Evolutionary conservation across 352 stramenopile genomes (phyloP).

Genomic region (Globisporangium megalacanthum): DNA sequence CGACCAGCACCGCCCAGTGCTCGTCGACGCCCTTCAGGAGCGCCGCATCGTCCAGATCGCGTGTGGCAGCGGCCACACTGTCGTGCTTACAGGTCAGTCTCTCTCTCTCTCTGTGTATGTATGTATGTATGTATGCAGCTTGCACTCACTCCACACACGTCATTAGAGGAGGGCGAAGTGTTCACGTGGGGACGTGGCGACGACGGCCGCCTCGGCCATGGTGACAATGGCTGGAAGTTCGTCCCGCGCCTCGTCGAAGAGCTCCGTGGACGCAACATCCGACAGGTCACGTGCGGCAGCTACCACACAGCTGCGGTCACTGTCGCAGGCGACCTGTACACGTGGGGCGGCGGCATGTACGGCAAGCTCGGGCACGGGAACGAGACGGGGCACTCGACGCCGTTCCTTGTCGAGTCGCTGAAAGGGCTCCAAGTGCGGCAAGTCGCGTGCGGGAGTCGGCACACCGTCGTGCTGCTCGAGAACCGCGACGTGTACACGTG

Average conservation of each 20-base stretch:
- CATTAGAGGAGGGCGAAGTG: slow-evolving; percentile 72
- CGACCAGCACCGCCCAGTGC: slow-evolving; percentile 80
- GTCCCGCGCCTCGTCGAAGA: slow-evolving; percentile 91
- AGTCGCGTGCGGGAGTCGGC: slow-evolving; percentile 92
- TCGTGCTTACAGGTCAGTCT: slow-evolving; percentile 67
- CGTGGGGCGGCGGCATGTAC: slow-evolving; percentile 95
- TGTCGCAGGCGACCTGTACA: slow-evolving; percentile 91
- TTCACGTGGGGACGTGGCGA: slow-evolving; percentile 88
- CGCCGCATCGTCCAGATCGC: slow-evolving; percentile 84
- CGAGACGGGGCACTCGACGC: slow-evolving; percentile 91
- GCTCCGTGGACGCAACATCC: slow-evolving; percentile 86
- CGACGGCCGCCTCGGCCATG: slow-evolving; percentile 87
- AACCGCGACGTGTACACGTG: slow-evolving; percentile 91
- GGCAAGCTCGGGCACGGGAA: slow-evolving; percentile 92
- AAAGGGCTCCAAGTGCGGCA: slow-evolving; percentile 87
- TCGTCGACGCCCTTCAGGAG: slow-evolving; percentile 80
- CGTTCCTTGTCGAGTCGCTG: slow-evolving; percentile 92
- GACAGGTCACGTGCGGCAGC: slow-evolving; percentile 93
- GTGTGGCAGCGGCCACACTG: slow-evolving; percentile 85
- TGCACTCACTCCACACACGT: background rate
- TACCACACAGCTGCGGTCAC: slow-evolving; percentile 96
- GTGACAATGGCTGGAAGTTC: slow-evolving; percentile 97
- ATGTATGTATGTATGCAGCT: background rate
- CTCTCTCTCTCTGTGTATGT: background rate
- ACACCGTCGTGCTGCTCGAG: slow-evolving; percentile 91